phyloP scores from a whole-genome alignment of 192 early-diverging fungal species.

The Fimicolochytrium jonesii region DNA sequence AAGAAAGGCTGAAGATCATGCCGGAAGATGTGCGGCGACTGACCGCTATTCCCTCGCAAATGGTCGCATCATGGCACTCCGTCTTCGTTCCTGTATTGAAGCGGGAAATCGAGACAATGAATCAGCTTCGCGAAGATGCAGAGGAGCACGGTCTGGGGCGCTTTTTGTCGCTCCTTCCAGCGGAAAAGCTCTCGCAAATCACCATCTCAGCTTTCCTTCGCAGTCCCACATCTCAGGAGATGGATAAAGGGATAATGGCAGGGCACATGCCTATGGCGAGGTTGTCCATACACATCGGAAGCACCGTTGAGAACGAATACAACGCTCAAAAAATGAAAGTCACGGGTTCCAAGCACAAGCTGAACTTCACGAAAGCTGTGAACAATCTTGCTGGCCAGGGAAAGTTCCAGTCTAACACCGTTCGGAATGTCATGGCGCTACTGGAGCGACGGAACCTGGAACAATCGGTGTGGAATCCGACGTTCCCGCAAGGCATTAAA shows the following conservation, averaged over 20 bases:
- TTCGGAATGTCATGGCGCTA: slow-evolving; percentile 63
- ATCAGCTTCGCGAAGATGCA: slow-evolving; percentile 30
- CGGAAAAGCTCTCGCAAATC: slow-evolving; percentile 76
- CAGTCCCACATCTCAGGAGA: slow-evolving; percentile 19
- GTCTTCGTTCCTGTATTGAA: slow-evolving; percentile 64
- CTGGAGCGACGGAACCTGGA: slow-evolving; percentile 39
- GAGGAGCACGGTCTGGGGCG: slow-evolving; percentile 58
- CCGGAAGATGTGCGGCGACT: slow-evolving; percentile 48
- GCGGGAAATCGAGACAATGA: slow-evolving; percentile 59
- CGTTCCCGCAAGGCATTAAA: slow-evolving; percentile 59
- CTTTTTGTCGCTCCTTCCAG: slow-evolving; percentile 58
- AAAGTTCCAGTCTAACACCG: slow-evolving; percentile 73
- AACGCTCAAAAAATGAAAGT: slow-evolving; percentile 68
- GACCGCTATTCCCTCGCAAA: slow-evolving; percentile 48
- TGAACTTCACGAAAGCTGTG: slow-evolving; percentile 33
- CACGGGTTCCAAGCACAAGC: slow-evolving; percentile 25
- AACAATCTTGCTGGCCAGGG: slow-evolving; percentile 73
- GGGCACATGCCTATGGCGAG: slow-evolving; percentile 17
- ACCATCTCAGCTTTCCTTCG: slow-evolving; percentile 79
- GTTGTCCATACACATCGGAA: slow-evolving; percentile 63
- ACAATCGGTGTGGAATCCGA: slow-evolving; percentile 53
- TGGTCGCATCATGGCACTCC: slow-evolving; percentile 66
- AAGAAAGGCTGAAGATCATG: slow-evolving; percentile 49
- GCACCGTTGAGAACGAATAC: slow-evolving; percentile 77
- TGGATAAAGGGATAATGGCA: slow-evolving; percentile 32